phyloP scores from a whole-genome alignment of 2,329 filamentous ascomycete species.

The Thielaviopsis punctulata region DNA sequence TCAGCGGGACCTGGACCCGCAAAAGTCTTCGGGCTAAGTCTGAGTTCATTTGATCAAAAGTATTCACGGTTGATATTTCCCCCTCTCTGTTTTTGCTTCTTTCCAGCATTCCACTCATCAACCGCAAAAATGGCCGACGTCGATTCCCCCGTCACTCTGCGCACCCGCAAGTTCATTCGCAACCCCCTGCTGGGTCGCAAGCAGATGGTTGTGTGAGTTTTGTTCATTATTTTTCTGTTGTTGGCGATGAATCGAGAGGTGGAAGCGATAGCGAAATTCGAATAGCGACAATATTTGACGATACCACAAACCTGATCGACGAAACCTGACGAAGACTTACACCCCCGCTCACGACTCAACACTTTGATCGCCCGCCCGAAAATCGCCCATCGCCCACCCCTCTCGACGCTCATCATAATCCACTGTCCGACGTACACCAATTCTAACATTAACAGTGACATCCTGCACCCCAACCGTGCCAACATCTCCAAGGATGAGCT shows the following conservation, averaged over 20 bases:
- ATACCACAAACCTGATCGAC: not conserved
- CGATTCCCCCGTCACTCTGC: constrained; percentile 62
- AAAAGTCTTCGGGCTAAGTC: not conserved
- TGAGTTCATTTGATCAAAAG: constrained; percentile 4
- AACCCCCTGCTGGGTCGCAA: constrained; percentile 97
- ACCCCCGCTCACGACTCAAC: no score
- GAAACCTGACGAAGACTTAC: not conserved
- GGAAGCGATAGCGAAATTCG: not conserved
- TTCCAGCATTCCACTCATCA: constrained; percentile 7
- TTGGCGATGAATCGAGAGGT: not conserved
- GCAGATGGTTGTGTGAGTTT: constrained; percentile 98
- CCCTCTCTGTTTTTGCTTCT: constrained; percentile 1
- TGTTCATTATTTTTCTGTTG: constrained; percentile 9
- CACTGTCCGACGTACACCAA: constrained; percentile 3
- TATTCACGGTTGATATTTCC: constrained; percentile 3
- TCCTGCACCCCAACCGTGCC: constrained; percentile 95
- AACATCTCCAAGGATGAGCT: constrained; percentile 99
- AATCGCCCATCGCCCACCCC: no score
- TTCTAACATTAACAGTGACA: constrained; percentile 49
- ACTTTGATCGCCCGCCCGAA: no score
- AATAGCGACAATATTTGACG: no score
- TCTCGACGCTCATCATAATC: not conserved
- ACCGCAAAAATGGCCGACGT: constrained; percentile 74
- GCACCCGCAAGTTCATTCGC: constrained; percentile 99
- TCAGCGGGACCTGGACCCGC: not conserved